Base-by-base conservation (phyloP, 2,329 filamentous ascomycete species). In the Epichloe coenophiala region DNA sequence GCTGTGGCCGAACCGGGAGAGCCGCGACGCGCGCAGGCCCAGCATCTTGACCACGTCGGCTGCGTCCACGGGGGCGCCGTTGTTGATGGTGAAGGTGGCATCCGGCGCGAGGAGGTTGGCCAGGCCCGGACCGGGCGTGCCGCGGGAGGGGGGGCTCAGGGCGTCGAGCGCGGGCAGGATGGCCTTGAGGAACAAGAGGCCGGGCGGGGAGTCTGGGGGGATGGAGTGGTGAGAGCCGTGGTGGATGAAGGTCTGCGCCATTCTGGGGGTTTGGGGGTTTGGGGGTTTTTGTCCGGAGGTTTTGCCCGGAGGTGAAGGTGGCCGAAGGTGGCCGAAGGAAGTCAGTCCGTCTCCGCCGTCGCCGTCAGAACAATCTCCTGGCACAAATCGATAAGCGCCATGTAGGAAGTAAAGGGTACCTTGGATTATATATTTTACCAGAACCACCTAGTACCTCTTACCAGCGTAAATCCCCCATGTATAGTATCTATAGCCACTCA, bases 121-220 rank as follows among this genome's bases (percentile, higher is more conserved):
- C 6, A 47, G 17, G 2, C 17, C 17, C 17, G 17, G 50, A 8
- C 35, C 39, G 7, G 47, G 47, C 8, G 40, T 5, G 36, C 35
- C 47, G 38, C 48, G 48, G 39, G 54, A 51, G 17, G 17, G 17
- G 17, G 54, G 52, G n/a, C 48, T 48, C 12, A 55, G 50, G 6
- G 52, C 49, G 46, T 55, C 54, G 23, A 54, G 52, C 4, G 52
- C 50, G 13, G 54, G 54, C 8, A 54, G 48, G 27, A 55, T 45
- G 17, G 27, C 33, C 21, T 52, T 51, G 41, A 55, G 50, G 23
- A 55, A 55, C 39, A 54, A 47, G n/a, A 55, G 45, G 9, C 54
- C 54, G 2, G 49, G 52, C 1, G 54, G 54, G 2, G 54, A 48
- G 15, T 21, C 17, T 13, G 21, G 38, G 3, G 13, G 13, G 39